Conservation (phyloP, 176 grass and related monocot genomes). For the Triticum monococcum region DNA sequence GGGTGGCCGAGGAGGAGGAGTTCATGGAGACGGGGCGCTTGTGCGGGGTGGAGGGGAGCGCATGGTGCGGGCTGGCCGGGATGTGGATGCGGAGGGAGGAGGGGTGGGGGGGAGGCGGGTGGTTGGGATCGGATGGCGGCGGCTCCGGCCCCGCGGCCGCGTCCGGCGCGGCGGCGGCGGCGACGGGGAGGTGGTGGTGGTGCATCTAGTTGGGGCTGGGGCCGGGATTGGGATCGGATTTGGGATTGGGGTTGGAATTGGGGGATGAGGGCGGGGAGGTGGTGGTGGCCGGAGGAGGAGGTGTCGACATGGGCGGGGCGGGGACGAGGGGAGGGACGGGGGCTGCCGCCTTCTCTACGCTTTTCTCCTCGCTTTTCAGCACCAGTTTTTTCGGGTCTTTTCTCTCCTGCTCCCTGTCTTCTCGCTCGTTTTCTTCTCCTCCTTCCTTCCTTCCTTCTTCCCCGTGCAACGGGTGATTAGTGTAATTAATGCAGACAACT, state of each 20-base stretch:
- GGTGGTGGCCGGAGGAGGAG: conserved; percentile 35
- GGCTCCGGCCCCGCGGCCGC: conserved; percentile 28
- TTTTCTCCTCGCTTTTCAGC: conserved; percentile 36
- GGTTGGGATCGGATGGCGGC: conserved; percentile 37
- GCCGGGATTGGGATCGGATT: conserved; percentile 7
- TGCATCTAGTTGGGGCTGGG: conserved; percentile 51
- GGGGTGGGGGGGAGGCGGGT: conserved; percentile 19
- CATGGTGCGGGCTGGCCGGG: conserved; percentile 57
- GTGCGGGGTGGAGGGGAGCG: conserved; percentile 63
- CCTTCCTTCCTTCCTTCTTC: neutral
- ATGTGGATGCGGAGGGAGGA: conserved; percentile 77
- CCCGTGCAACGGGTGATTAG: neutral
- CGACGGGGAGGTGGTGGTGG: conserved; percentile 36
- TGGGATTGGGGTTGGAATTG: conserved; percentile 18
- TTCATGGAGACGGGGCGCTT: conserved; percentile 58
- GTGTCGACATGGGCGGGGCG: conserved; percentile 29
- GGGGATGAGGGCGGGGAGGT: neutral
- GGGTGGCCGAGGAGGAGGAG: conserved; percentile 34
- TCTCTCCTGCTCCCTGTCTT: conserved; percentile 11
- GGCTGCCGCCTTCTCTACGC: conserved; percentile 39
- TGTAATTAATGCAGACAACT: neutral
- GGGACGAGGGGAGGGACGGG: conserved; percentile 1
- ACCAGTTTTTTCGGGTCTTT: conserved; percentile 40
- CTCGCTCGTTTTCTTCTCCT: neutral
- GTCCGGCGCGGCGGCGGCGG: conserved; percentile 20